Percentiles rank a stretch among this genome's conserved stretches.
Evolutionary conservation across 2,329 filamentous ascomycete species (phyloP).

Genomic region (Trichophaea hybrida): DNA sequence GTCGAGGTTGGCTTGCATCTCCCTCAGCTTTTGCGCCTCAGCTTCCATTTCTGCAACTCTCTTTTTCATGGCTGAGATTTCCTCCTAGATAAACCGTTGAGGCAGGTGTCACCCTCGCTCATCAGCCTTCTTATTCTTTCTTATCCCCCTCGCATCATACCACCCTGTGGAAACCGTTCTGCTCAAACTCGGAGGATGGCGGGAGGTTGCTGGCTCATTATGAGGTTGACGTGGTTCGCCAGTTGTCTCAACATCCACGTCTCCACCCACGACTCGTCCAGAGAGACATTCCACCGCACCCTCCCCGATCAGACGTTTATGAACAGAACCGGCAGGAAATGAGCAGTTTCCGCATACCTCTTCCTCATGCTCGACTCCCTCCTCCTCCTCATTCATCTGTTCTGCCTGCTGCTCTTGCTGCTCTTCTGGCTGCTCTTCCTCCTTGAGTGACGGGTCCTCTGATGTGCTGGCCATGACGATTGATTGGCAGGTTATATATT

Average conservation of each 20-base stretch:
- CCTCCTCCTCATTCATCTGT: slow-evolving; percentile 1
- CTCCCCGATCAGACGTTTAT: neutral
- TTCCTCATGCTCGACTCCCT: slow-evolving; percentile 2
- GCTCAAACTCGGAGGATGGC: neutral
- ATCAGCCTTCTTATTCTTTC: slow-evolving; percentile 14
- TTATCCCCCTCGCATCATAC: neutral
- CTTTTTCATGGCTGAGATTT: slow-evolving; percentile 76
- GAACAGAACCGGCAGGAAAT: slow-evolving; percentile 7
- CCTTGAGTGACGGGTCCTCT: neutral
- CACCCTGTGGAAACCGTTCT: neutral
- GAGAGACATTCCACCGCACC: neutral
- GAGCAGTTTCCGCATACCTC: slow-evolving; percentile 4
- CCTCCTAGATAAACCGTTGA: slow-evolving; percentile 40
- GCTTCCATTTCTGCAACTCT: slow-evolving; percentile 83
- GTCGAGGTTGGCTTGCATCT: slow-evolving; percentile 77
- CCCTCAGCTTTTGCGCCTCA: slow-evolving; percentile 69
- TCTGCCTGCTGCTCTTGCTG: slow-evolving; percentile 1
- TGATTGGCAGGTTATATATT: neutral
- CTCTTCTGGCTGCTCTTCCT: neutral
- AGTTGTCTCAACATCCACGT: slow-evolving; percentile 8
- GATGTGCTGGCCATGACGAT: neutral
- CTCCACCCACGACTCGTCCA: neutral
- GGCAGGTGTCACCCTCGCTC: slow-evolving; percentile 1
- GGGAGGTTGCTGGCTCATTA: neutral
- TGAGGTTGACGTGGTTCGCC: slow-evolving; percentile 5